These are phyloP conservation scores for Didymella pinodella DNA, from an alignment of 2,329 filamentous ascomycete genomes.

Conservation along the genomic window DNA sequence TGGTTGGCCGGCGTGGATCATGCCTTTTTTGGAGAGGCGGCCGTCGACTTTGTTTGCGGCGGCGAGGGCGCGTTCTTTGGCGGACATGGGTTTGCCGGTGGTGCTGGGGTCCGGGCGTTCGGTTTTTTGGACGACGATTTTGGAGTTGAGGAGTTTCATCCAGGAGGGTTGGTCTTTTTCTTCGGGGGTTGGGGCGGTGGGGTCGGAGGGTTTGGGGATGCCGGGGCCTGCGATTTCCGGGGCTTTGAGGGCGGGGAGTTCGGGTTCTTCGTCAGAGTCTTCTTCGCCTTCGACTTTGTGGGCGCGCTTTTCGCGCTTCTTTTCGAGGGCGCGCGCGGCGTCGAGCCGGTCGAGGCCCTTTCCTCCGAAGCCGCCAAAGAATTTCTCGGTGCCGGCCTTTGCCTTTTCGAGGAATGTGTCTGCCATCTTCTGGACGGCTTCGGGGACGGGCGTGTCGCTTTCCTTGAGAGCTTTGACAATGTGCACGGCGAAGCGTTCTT, in stretches of 20 bases:
- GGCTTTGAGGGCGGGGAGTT: conserved; percentile 65
- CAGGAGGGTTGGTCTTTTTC: conserved; percentile 38
- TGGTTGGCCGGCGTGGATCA: conserved; percentile 88
- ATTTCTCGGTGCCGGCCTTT: conserved; percentile 89
- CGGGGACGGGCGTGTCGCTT: conserved; percentile 84
- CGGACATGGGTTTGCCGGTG: conserved; percentile 65
- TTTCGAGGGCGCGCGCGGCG: conserved; percentile 86
- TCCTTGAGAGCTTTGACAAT: conserved; percentile 92
- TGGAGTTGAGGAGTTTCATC: conserved; percentile 63
- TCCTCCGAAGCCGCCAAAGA: conserved; percentile 86
- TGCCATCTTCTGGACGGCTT: conserved; percentile 67
- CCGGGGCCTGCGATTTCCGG: conserved; percentile 55
- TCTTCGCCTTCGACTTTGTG: conserved; percentile 91
- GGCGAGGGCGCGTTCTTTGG: conserved; percentile 83
- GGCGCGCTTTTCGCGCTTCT: conserved; percentile 74
- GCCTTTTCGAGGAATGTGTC: conserved; percentile 85
- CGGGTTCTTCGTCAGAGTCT: conserved; percentile 78
- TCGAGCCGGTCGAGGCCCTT: conserved; percentile 93
- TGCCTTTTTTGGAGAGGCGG: conserved; percentile 86
- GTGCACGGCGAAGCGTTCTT: conserved; percentile 88
- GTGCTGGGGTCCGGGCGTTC: conserved; percentile 60
- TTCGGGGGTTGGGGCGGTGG: conserved; percentile 20
- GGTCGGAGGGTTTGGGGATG: conserved; percentile 41
- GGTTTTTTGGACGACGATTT: conserved; percentile 76
- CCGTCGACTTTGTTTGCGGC: conserved; percentile 91